Evolutionary conservation across 305 asterid genomes (phyloP), one percentile per base, ranked within the genome.

Genomic region (Ilex paraguariensis): DNA sequence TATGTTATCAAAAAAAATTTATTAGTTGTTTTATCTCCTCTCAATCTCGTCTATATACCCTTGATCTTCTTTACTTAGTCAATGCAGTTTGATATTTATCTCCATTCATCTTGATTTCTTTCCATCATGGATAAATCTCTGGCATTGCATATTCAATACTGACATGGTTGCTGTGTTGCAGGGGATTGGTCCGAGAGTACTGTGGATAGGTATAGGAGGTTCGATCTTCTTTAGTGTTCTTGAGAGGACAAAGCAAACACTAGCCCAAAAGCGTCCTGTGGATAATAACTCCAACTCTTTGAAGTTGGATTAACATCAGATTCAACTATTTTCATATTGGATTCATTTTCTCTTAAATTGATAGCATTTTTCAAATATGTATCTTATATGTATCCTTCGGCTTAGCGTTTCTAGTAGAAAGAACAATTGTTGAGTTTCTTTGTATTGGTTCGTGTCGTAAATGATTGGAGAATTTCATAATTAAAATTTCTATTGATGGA

Each of bases 121-220:
- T 54, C 28, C 28, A 21, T 21, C 28, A 21, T 21, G 28, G 28
- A 2, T 21, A 21, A 21, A 21, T 21, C 28, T 21, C 28, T 21
- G 28, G 28, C 28, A 21, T 21, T 21, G 28, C 28, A 1, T 21
- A 21, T 21, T 21, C 28, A 36, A 36, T 36, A 36, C 9, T 21
- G 2, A 36, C 1, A 8, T 12, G 59, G 31, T 12, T 32, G 51
- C 61, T 62, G 31, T 75, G 61, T 31, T 72, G 71, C 84, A 82
- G 92, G 92, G 92, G 3, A 59, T 85, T 31, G 92, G 92, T 3
- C 80, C 89, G 13, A 70, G 89, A 67, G 84, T 85, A 57, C 68
- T 82, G 59, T 85, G 92, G 92, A 80, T 85, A 65, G 92, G 92
- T 14, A 71, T 85, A 0, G 92, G 92, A 21, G 92, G 89, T 63